Evolutionary conservation across 192 early-diverging fungal species (phyloP).

Genomic region (Backusella parvicylindrica): DNA sequence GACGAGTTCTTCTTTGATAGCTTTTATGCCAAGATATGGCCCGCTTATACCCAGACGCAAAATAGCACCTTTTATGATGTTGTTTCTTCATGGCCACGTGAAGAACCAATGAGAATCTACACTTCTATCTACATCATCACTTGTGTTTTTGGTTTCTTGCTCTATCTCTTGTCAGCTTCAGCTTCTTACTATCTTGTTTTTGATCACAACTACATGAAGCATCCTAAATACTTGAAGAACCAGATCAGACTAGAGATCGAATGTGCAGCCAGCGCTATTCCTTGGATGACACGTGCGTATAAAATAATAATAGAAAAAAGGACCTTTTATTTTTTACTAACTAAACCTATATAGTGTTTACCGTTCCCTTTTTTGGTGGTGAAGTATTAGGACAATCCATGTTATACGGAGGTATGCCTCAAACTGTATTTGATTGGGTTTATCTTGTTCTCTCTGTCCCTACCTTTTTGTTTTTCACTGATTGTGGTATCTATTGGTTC

Average conservation of each 20-base stretch:
- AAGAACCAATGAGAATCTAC: slow-evolving; percentile 62
- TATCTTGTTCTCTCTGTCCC: slow-evolving; percentile 65
- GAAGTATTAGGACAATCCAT: slow-evolving; percentile 86
- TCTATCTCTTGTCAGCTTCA: slow-evolving; percentile 77
- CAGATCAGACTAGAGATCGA: slow-evolving; percentile 84
- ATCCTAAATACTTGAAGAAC: slow-evolving; percentile 89
- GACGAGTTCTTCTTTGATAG: slow-evolving; percentile 64
- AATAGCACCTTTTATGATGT: slow-evolving; percentile 31
- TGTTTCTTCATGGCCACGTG: slow-evolving; percentile 45
- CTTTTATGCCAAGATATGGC: slow-evolving; percentile 43
- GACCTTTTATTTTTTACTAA: background rate
- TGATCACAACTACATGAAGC: slow-evolving; percentile 82
- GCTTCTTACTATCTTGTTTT: slow-evolving; percentile 83
- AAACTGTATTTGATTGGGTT: slow-evolving; percentile 58
- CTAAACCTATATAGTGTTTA: slow-evolving; percentile 47
- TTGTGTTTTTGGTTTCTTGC: slow-evolving; percentile 62
- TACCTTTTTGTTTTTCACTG: slow-evolving; percentile 87
- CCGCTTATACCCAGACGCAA: slow-evolving; percentile 28
- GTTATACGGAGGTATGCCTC: slow-evolving; percentile 39
- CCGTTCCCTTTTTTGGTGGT: slow-evolving; percentile 88
- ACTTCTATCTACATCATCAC: slow-evolving; percentile 71
- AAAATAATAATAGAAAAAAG: too few relatives aligned
- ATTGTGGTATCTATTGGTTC: slow-evolving; percentile 94
- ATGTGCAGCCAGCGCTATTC: slow-evolving; percentile 74
- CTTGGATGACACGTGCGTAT: slow-evolving; percentile 59